Evolutionary conservation across 495 filamentous ascomycete genomes (phyloP), one percentile per base, ranked within the genome.

Genomic region (Penicillium lividum): DNA sequence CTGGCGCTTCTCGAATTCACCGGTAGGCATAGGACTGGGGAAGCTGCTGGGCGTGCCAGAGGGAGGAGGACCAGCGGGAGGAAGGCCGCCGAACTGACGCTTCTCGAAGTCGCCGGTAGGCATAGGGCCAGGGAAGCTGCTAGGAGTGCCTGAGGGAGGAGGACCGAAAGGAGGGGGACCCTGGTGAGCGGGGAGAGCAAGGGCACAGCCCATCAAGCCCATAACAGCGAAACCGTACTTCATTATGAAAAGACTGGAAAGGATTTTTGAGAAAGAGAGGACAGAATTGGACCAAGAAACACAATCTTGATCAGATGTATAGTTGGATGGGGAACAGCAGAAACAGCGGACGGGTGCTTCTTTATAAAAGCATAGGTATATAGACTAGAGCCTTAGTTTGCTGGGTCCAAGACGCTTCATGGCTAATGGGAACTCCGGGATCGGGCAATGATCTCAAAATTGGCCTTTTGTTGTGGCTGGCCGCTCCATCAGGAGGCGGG

Each of bases 161-260:
- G 51, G 34, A 18, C 38, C 38, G 27, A 38, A 33, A 22, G 52
- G 49, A 10, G 57, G 57, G 51, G 47, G 29, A 27, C 33, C 34
- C n/a, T 42, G 33, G 40, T 45, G 43, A 40, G 58, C 49, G 48
- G 58, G 40, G 33, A 64, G 66, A 4, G 67, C 67, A 51, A 69
- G 61, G 64, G 64, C 67, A 27, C 64, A 67, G 61, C 64, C 64
- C 64, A 67, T 59, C 58, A 69, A 61, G 50, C 64, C 64, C 61
- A 69, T 55, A 27, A 53, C 47, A 47, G 59, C 58, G 56, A 64
- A 18, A 18, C 57, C 58, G 59, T 54, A 67, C 54, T 64, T 69
- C 67, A 69, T 69, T 54, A 31, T 65, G 51, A 31, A 42, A 40
- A 13, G 38, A 40, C n/a, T 38, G 28, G 15, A 29, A 5, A 58